Base-by-base conservation (phyloP, 179 eudicot genomes). In the Nepenthes alata region DNA sequence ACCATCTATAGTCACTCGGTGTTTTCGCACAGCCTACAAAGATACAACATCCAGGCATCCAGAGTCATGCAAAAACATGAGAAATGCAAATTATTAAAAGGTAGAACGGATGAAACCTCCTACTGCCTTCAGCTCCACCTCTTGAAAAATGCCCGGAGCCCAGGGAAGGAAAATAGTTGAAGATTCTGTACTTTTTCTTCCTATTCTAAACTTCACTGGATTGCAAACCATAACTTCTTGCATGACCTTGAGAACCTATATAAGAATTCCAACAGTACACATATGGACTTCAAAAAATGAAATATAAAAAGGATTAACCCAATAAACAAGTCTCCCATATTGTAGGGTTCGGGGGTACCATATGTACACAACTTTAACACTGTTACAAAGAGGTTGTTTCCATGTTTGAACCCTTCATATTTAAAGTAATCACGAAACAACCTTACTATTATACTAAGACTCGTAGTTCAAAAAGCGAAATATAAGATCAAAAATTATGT, bases 161-260 rank as follows among this genome's bases (percentile, higher is more conserved):
- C 97, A 88, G 2, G 97, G 97, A 57, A 91, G 89, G 60, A 82
- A 69, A 71, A 91, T 75, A 54, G 67, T 72, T 45, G 82, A 59
- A 58, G 71, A 62, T 45, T 37, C 64, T 55, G 62, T 63, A 73
- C 56, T 65, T 53, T 57, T 61, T 59, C 71, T 65, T 59, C 63
- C 73, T 61, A 65, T 70, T 63, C 59, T 75, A 61, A 81, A 69
- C 70, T 67, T 79, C 47, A 91, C 91, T 78, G 73, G 80, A 52
- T 78, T 72, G 61, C 97, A 91, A 13, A 88, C 94, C 94, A 82
- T 78, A 55, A 88, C 75, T 82, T 91, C 94, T 81, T 91, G 96
- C 65, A 79, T 74, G 53, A 88, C 77, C 70, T 79, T 83, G 65
- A 91, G 77, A 73, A 75, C 75, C 91, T 85, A 65, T 39, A 72